Base-by-base conservation (phyloP, 805 yeast species). In the Yamadazyma insecticola region DNA sequence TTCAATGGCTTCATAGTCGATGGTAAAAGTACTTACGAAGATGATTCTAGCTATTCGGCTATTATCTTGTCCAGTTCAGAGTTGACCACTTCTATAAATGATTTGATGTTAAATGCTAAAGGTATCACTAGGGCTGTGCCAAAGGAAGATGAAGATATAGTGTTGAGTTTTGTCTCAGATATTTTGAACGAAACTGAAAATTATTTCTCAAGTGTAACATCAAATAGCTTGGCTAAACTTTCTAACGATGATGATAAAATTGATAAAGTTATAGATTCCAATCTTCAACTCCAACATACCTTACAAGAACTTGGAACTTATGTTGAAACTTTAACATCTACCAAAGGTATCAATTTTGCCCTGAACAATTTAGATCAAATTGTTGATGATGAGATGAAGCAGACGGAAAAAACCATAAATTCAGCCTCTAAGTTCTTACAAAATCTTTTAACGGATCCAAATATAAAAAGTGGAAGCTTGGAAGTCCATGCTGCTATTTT, bases 1-100 rank as follows among this genome's bases (percentile, higher is more conserved):
- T 86, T 85, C 64, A 84, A 81, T 51, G 70, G 75, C 31, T 81
- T 74, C 47, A 63, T 86, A 31, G 88, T 82, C 4, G 95, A 84
- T 50, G 94, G 90, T 5, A 76, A 75, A 30, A 66, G 70, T 31
- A 42, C 55, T 6, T 55, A 57, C 23, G 49, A 53, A 18, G 57
- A 60, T 26, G 60, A 59, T 24, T 72, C 78, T 17, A 84, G 78
- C 37, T 85, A 79, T 44, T 67, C 77, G 4, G 65, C 68, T 18
- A 71, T 81, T 16, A 78, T 86, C 40, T 71, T 73, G 41, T 65
- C 81, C 0, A 71, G 81, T 29, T 75, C 81, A 2, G 72, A 70
- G 29, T 77, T 85, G 34, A 68, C 90, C 1, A 60, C 77, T 13
- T 61, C 84, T 2, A 59, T 81, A 24, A 55, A 74, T 25, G 90